Base-by-base conservation (phyloP, 352 stramenopile species). In the Phytopythium ostracodes region DNA sequence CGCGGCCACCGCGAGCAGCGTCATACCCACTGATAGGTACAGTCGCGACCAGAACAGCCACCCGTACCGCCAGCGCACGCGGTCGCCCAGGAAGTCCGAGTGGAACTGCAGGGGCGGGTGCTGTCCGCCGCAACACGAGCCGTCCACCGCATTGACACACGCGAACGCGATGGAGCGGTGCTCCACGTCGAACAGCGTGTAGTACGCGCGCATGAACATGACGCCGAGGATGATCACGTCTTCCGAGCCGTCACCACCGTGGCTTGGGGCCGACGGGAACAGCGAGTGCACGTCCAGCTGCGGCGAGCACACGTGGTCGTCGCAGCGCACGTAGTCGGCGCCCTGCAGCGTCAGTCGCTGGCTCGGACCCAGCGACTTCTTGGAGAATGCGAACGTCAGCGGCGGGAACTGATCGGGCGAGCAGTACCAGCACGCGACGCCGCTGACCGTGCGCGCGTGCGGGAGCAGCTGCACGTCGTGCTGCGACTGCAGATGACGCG, bases 151-250 rank as follows among this genome's bases (percentile, higher is more conserved):
- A 9, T 31, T 42, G 11, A 75, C 56, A 44, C 81, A 91, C 14
- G 79, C 81, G 44, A 91, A 85, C 1, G 75, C 63, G 14, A 91
- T 67, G 4, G 60, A 70, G 17, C 67, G 62, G 11, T 56, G 42
- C 14, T 74, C 63, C 11, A 73, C 77, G 63, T 91, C 77, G 61
- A 91, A 91, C 43, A 71, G 67, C 20, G 76, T 77, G 66, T 91
- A 91, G 54, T 89, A 89, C n/a, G 79, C 65, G 29, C 81, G 79
- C 53, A 91, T 43, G 64, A 91, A 91, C 31, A 85, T 71, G 18
- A 79, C 75, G 20, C 81, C 81, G 7, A 91, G 71, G 35, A 91
- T 73, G 46, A 86, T 66, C 43, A 84, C 72, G 17, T 75, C 63
- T 36, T 79, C 67, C 4, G 66, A 47, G n/a, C 56, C 43, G 31